Base-by-base conservation (phyloP, 345 rosid species). In the Syzygium aromaticum region DNA sequence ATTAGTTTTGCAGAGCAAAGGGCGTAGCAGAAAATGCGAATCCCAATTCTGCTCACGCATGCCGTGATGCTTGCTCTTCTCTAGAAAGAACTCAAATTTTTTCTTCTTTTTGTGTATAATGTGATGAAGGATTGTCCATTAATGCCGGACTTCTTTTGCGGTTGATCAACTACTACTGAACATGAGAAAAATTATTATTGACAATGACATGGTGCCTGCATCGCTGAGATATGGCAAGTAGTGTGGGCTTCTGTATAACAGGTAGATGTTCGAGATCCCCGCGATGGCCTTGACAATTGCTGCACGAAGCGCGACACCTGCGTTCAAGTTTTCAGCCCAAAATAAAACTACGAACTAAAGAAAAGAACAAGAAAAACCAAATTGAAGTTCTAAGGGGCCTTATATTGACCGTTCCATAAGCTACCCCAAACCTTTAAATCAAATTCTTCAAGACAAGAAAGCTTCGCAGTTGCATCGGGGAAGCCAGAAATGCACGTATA, bases 231-330 rank as follows among this genome's bases (percentile, higher is more conserved):
- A 97, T 90, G 99, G 97, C 2, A 97, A 97, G 93, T 96, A 96
- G 98, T 33, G 3, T 83, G 98, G 99, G 64, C 91, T 95, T 9
- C 46, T 97, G 8, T 97, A 95, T 89, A 96, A 51, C 3, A 51
- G 52, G 95, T 86, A 98, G 98, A 87, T 97, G 99, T 89, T 96
- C 98, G 3, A 98, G 99, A 98, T 33, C 38, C 38, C 38, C 3
- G 38, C 3, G 38, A 95, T 87, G 98, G 95, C 40, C 99, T 97
- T 51, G 99, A 97, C 87, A 92, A 96, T 49, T 96, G 98, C 85
- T 97, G 99, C 90, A 95, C 96, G 98, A 94, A 94, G 86, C 99
- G 96, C 80, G 99, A 97, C 85, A 91, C 90, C 86, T 94, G 99
- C 49, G 94, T 96, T 49, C 96, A 92, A 89, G 89, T 51, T 51